Conservation (phyloP, 2,329 filamentous ascomycete genomes). For the Thelonectria rubi region DNA sequence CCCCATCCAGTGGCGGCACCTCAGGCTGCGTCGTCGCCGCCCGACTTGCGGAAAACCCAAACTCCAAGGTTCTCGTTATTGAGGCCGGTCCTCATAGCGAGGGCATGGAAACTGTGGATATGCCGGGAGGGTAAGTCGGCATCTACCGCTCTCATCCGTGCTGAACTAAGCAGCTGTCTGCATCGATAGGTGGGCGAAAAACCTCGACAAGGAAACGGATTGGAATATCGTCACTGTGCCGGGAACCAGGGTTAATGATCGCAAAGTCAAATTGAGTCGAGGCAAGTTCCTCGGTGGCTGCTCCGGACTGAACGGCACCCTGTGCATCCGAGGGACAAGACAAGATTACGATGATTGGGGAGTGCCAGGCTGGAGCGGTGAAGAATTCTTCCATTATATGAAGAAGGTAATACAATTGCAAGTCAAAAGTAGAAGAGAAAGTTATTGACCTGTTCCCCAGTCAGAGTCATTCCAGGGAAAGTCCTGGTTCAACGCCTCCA, state of each 20-base stretch:
- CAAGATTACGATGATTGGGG: slow-evolving; percentile 65
- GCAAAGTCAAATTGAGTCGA: slow-evolving; percentile 57
- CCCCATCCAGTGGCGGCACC: slow-evolving; percentile 45
- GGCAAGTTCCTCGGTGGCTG: slow-evolving; percentile 60
- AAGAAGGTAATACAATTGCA: slow-evolving; percentile 52
- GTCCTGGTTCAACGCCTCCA: slow-evolving; percentile 62
- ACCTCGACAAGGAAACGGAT: slow-evolving; percentile 58
- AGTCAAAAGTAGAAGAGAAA: not conserved
- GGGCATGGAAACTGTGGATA: slow-evolving; percentile 58
- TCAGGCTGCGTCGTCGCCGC: slow-evolving; percentile 50
- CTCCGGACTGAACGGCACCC: slow-evolving; percentile 59
- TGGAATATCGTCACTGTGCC: slow-evolving; percentile 60
- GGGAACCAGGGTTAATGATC: slow-evolving; percentile 49
- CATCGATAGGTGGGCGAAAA: slow-evolving; percentile 50
- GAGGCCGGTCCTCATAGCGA: slow-evolving; percentile 51
- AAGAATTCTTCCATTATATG: slow-evolving; percentile 66
- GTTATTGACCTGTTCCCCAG: slow-evolving; percentile 37
- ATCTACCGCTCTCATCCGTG: not conserved
- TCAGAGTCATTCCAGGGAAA: slow-evolving; percentile 67
- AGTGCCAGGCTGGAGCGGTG: slow-evolving; percentile 62
- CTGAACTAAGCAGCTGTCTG: not conserved
- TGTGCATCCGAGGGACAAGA: slow-evolving; percentile 58
- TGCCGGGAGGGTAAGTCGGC: slow-evolving; percentile 56
- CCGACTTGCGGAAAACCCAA: slow-evolving; percentile 46
- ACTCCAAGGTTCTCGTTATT: slow-evolving; percentile 45